Percentiles rank a stretch among this genome's conserved stretches.
phyloP scores from a whole-genome alignment of 768 basidiomycete species.

The Leccinum disarticulatum region DNA sequence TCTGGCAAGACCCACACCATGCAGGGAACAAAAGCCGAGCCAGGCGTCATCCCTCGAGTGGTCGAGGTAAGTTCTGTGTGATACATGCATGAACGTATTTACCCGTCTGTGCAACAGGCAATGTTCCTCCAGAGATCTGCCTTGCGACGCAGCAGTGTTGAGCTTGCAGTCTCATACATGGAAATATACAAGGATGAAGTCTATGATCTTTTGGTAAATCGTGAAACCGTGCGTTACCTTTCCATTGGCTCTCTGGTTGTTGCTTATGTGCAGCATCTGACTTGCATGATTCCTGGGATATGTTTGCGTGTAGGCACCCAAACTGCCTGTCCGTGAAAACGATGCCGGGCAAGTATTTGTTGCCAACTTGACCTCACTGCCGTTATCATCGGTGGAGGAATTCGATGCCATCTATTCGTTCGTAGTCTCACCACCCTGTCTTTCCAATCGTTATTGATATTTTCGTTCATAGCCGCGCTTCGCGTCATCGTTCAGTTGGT shows the following conservation, averaged over 20 bases:
- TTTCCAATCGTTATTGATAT: background rate
- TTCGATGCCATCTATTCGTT: constrained; percentile 49
- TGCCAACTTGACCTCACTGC: constrained; percentile 45
- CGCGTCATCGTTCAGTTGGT: constrained; percentile 79
- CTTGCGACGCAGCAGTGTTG: constrained; percentile 42
- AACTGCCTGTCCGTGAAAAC: constrained; percentile 57
- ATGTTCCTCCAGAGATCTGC: constrained; percentile 53
- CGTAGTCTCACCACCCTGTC: constrained; percentile 19
- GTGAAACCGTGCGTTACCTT: constrained; percentile 55
- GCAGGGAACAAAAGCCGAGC: constrained; percentile 72
- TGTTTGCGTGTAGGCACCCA: constrained; percentile 40
- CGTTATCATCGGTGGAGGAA: constrained; percentile 43
- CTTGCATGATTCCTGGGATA: background rate
- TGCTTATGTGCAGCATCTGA: background rate
- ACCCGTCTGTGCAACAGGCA: constrained; percentile 37
- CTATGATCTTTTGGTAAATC: constrained; percentile 77
- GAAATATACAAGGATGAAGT: constrained; percentile 93
- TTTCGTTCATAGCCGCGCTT: constrained; percentile 52
- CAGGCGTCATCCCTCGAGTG: constrained; percentile 84
- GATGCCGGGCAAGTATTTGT: constrained; percentile 53
- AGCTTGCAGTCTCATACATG: constrained; percentile 70
- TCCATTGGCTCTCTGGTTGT: background rate
- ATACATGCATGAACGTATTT: background rate
- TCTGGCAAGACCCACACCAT: constrained; percentile 93
- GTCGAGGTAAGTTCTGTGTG: constrained; percentile 53